Conservation (phyloP, 352 stramenopile genomes). For the Globisporangium polare region DNA sequence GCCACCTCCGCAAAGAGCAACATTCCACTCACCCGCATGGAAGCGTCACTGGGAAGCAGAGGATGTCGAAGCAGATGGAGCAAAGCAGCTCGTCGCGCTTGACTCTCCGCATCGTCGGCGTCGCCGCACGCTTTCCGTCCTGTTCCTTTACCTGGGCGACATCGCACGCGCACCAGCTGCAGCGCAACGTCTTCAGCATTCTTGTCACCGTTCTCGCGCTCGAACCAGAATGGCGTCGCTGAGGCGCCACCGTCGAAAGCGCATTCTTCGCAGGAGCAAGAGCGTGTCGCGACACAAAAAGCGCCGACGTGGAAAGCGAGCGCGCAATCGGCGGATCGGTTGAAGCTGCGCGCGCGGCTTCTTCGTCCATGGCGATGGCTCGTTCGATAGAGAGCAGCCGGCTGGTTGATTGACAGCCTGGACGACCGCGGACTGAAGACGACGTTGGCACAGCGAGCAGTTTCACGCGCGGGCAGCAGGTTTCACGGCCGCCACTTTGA, state of each 20-base stretch:
- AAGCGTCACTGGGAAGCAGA: conserved; percentile 71
- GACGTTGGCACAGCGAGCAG: not conserved
- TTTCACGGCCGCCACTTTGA: not conserved
- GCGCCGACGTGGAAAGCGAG: conserved; percentile 7
- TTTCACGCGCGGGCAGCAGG: not conserved
- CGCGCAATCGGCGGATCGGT: not conserved
- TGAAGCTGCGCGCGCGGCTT: not conserved
- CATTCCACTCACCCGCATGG: conserved; percentile 46
- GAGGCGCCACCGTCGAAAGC: not conserved
- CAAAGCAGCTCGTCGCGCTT: conserved; percentile 49
- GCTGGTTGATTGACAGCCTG: no score
- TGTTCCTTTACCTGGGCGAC: not conserved
- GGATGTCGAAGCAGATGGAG: conserved; percentile 76
- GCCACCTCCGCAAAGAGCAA: not conserved
- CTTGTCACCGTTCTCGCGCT: not conserved
- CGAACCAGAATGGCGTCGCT: conserved; percentile 1
- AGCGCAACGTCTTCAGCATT: not conserved
- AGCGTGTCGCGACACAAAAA: not conserved
- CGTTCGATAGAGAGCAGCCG: not conserved
- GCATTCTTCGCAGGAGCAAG: not conserved
- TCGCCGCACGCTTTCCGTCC: not conserved
- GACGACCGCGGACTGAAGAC: not conserved
- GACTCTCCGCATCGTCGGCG: conserved; percentile 12
- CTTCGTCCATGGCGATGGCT: not conserved
- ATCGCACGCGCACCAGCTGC: conserved; percentile 1